Evolutionary conservation across 2,329 filamentous ascomycete species (phyloP), one percentile per base, ranked within the genome.

Genomic region (Cadophora gregata): DNA sequence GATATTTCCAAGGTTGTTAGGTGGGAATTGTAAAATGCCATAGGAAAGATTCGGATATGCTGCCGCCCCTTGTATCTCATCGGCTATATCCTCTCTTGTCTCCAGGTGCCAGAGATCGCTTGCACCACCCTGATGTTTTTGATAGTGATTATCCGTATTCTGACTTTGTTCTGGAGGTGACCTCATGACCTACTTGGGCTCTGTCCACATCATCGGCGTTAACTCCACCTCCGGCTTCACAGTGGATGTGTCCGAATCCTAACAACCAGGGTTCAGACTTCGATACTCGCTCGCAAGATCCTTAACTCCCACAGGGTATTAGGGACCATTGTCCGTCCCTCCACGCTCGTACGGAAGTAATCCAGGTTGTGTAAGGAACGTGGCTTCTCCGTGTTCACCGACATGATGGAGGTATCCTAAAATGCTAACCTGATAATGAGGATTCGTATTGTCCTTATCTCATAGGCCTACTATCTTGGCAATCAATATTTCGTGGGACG

Each of bases 41-140:
- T 25, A 25, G 25, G 1, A 7, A 16, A n/a, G 16, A n/a, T 38
- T 58, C 31, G 33, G 29, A 21, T 25, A 12, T 58, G 31, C 16
- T 58, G 10, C 53, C 29, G 29, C 38, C 3, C 31, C 33, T 33
- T 25, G 29, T 38, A 25, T 21, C 55, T 21, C 33, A 58, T 58
- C 55, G 55, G 31, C 8, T 27, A 29, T 53, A 29, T 51, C 25
- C 21, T 21, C 55, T 33, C 55, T 25, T 58, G 31, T 58, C n/a
- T 25, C 31, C 24, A 58, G 27, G 33, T 38, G 55, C 53, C 55
- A 33, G 33, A 56, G 31, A 19, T 58, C 31, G 21, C 31, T 58
- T 58, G 53, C 53, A 64, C 21, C 42, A 38, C 8, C 65, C 64
- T 19, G 45, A 50, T n/a, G 7, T 25, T 12, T 16, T 19, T 10